Evolutionary conservation across 371 early-diverging fungal species (phyloP).

Genomic region (Gilbertella persicaria): DNA sequence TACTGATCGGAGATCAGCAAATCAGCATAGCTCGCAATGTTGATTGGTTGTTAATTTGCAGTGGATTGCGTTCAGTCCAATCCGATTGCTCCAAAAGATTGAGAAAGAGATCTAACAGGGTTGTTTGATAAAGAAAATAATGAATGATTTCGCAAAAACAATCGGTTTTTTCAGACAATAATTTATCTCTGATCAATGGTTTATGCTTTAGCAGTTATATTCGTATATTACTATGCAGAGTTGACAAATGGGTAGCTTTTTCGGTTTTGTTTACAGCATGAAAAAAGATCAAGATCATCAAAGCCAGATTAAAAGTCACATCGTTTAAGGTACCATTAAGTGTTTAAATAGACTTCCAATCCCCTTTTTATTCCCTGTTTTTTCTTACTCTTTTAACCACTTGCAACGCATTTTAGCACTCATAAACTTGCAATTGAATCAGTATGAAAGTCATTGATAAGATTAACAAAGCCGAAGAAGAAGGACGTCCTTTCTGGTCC

Average conservation of each 20-base stretch:
- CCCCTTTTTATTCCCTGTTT: neutral
- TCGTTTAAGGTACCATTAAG: neutral
- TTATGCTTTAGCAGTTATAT: neutral
- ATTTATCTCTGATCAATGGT: too few relatives aligned
- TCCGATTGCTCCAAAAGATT: neutral
- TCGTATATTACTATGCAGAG: neutral
- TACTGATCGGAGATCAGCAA: constrained; percentile 4
- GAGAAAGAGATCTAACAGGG: neutral
- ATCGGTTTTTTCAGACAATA: too few relatives aligned
- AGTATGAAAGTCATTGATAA: constrained; percentile 80
- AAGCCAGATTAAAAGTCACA: neutral
- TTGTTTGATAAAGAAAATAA: too few relatives aligned
- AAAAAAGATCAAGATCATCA: neutral
- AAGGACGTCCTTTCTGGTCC: constrained; percentile 81
- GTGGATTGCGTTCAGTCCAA: neutral
- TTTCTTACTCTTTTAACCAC: constrained; percentile 9
- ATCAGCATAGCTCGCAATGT: neutral
- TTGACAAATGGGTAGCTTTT: neutral
- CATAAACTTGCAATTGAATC: neutral
- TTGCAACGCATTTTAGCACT: constrained; percentile 3
- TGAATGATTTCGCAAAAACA: too few relatives aligned
- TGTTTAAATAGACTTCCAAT: constrained; percentile 1
- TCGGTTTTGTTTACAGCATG: neutral
- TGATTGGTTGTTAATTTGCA: constrained; percentile 1
- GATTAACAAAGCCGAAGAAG: constrained; percentile 67